Base-by-base conservation (phyloP, 1,284 basidiomycete genomes). In the Sporisorium iseilematis-ciliati region DNA sequence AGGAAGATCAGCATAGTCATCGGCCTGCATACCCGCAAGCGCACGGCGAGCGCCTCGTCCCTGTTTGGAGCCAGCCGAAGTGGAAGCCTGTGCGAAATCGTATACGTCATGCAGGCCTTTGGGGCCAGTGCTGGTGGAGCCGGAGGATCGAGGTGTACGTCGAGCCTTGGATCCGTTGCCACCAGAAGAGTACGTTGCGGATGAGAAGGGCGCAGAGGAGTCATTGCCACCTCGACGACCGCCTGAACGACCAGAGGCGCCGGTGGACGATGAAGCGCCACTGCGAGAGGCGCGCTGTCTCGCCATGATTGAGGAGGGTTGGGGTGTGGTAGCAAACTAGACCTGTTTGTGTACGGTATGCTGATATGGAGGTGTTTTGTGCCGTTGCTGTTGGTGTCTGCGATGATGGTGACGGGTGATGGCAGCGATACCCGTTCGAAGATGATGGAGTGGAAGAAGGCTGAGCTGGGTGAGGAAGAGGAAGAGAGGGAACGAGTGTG, bases 61-160 rank as follows among this genome's bases (percentile, higher is more conserved):
- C 38, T 57, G 68, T 21, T 66, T 66, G 63, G 52, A 59, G 3
- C 49, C 35, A 50, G 62, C 50, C 29, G 72, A 55, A 52, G 74
- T 40, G 46, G 65, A 65, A n/a, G 65, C 65, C 14, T 72, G 64
- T 8, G 61, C 58, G 45, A 53, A 64, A 42, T 71, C 67, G 53
- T 63, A 66, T 25, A 65, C 65, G 23, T 63, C 73, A 21, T 63
- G 68, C 4, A 70, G 46, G 4, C 68, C 58, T 25, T 42, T 38
- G 2, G 68, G 62, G 4, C 29, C 61, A 6, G 33, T 7, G 25
- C 16, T 45, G 21, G 16, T 31, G 25, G 35, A 31, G 25, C 38
- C 23, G 12, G 59, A 38, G 14, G 56, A 51, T 0, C 59, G 54
- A 31, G 43, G 49, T 12, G 62, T 48, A 40, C 57, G 54, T 8